A percentile compares a stretch with the other conserved stretches of the same genome.
These are phyloP conservation scores for Metschnikowia continentalis DNA, from an alignment of 805 yeast species.

Conservation along the genomic window DNA sequence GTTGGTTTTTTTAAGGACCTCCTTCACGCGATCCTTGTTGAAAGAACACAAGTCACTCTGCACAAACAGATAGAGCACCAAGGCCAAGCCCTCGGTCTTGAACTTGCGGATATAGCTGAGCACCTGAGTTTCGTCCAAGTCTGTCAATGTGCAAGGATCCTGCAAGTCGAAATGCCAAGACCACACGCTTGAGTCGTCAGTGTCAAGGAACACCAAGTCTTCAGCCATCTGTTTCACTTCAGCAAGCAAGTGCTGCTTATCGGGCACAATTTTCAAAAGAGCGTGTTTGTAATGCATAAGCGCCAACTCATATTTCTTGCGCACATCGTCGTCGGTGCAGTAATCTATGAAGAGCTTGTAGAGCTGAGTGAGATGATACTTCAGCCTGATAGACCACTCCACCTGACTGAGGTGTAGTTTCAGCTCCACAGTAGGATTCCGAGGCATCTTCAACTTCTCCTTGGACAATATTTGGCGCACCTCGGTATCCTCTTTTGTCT, in stretches of 20 bases:
- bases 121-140: constrained; percentile 44
- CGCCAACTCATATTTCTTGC: constrained; percentile 58
- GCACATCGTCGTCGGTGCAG: constrained; percentile 53
- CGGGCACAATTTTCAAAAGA: constrained; percentile 54
- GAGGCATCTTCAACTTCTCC: constrained; percentile 48
- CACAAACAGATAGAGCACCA: constrained; percentile 56
- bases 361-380: constrained; percentile 49
- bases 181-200: constrained; percentile 67
- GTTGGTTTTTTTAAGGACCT: constrained; percentile 9
- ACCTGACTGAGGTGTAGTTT: constrained; percentile 32
- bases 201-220: constrained; percentile 68
- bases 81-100: constrained; percentile 58
- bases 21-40: constrained; percentile 30
- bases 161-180: constrained; percentile 66
- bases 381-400: constrained; percentile 45
- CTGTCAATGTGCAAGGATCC: constrained; percentile 50
- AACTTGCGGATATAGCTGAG: constrained; percentile 53
- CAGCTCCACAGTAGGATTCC: constrained; percentile 39
- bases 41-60: constrained; percentile 69
- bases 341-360: constrained; percentile 56
- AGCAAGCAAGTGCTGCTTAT: constrained; percentile 30
- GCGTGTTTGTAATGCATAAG: constrained; percentile 55
- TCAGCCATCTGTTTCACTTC: constrained; percentile 55
- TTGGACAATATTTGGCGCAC: constrained; percentile 41
- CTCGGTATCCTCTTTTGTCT: constrained; percentile 36